Evolutionary conservation across 495 filamentous ascomycete species (phyloP).

Genomic region (Chaetomidium leptoderma): DNA sequence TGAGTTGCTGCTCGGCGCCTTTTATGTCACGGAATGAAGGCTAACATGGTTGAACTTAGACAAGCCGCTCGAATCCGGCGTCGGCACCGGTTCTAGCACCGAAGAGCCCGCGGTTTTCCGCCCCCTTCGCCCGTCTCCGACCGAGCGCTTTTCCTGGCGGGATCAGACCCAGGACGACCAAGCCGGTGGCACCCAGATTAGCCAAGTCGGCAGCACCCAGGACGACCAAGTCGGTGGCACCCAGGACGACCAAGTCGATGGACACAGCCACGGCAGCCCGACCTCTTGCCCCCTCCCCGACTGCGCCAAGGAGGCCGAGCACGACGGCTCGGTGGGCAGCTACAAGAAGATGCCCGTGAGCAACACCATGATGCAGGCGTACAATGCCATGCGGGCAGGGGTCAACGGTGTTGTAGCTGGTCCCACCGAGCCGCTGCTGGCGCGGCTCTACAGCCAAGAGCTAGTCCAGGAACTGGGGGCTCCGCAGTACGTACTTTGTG

Average conservation of each 20-base stretch:
- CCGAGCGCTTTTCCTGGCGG: not conserved
- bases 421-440: not conserved
- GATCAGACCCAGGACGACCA: not conserved
- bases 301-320: not conserved
- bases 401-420: not conserved
- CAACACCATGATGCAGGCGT: not conserved
- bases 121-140: not conserved
- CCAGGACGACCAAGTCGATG: too few species aligned
- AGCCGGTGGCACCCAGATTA: not conserved
- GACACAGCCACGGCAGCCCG: not conserved
- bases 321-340: not conserved
- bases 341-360: not conserved
- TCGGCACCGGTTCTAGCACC: not conserved
- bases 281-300: not conserved
- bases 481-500: not conserved
- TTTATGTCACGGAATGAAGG: not conserved
- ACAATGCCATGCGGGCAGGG: not conserved
- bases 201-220: not conserved
- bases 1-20: too few species aligned
- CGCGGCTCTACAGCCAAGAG: not conserved
- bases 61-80: not conserved
- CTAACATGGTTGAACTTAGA: not conserved
- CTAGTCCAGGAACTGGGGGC: not conserved
- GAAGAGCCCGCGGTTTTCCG: not conserved
- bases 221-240: not conserved